Percentiles rank a stretch among this genome's conserved stretches.
phyloP scores from a whole-genome alignment of 768 basidiomycete genomes.

The Myochromella boudieri region DNA sequence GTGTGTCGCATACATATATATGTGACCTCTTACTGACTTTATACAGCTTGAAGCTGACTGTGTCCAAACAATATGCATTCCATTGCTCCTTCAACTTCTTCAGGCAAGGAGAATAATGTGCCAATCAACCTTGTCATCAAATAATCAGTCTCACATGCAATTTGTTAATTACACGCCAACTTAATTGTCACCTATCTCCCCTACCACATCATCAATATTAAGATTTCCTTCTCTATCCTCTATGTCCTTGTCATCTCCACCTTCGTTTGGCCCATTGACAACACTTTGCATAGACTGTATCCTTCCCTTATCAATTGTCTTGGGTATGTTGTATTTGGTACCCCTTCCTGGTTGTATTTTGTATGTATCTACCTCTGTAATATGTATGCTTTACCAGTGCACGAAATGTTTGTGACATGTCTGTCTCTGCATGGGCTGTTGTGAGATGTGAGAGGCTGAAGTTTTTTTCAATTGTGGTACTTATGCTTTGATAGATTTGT shows the following conservation, averaged over 20 bases:
- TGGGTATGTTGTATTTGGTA: constrained; percentile 10
- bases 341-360: constrained; percentile 10
- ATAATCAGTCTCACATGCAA: neutral
- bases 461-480: constrained; percentile 20
- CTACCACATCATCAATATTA: neutral
- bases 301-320: neutral
- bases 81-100: neutral
- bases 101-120: neutral
- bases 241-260: neutral
- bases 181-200: neutral
- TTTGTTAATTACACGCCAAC: neutral
- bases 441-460: constrained; percentile 22
- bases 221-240: neutral
- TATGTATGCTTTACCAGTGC: constrained; percentile 4
- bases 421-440: constrained; percentile 20
- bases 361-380: constrained; percentile 11
- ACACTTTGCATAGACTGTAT: neutral
- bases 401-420: constrained; percentile 24
- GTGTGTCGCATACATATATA: too few relatives aligned
- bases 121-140: neutral
- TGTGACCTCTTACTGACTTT: too few relatives aligned
- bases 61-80: neutral
- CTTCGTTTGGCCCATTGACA: neutral
- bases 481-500: constrained; percentile 24
- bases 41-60: neutral